A percentile compares a stretch with the other conserved stretches of the same genome.
Conservation (phyloP, 164 flowering plant genomes). For the Chimonanthus praecox region DNA sequence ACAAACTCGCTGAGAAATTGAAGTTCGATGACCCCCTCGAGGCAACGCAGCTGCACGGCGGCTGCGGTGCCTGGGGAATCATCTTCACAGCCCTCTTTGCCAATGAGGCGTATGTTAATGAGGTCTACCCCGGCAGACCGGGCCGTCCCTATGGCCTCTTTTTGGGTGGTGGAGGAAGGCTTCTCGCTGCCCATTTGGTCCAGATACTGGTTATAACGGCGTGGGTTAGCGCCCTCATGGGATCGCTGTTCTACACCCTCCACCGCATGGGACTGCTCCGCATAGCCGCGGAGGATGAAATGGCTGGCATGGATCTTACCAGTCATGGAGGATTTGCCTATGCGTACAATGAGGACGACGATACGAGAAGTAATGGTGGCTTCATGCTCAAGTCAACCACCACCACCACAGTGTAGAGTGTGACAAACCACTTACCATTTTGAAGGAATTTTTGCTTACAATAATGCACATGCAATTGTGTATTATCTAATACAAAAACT, state of each 20-base stretch:
- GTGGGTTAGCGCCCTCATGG: conserved; percentile 82
- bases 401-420: no score
- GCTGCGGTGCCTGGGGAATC: conserved; percentile 86
- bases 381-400: conserved; percentile 6
- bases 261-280: conserved; percentile 46
- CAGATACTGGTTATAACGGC: conserved; percentile 59
- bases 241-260: conserved; percentile 45
- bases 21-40: conserved; percentile 70
- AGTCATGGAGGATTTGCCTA: conserved; percentile 83
- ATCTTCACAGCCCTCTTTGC: conserved; percentile 75
- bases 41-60: conserved; percentile 80
- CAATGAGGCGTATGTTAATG: conserved; percentile 36
- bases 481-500: no score
- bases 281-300: conserved; percentile 66
- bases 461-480: no score
- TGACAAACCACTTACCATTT: no score
- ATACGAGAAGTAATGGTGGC: neutral
- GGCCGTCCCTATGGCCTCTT: conserved; percentile 62
- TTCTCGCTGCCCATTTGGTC: conserved; percentile 58
- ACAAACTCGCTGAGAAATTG: conserved; percentile 45
- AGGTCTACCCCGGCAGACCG: conserved; percentile 43
- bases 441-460: no score
- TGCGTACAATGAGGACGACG: conserved; percentile 39
- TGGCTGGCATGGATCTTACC: conserved; percentile 80
- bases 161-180: conserved; percentile 72